phyloP scores from a whole-genome alignment of 768 basidiomycete species.

The Phylloporus sp. region DNA sequence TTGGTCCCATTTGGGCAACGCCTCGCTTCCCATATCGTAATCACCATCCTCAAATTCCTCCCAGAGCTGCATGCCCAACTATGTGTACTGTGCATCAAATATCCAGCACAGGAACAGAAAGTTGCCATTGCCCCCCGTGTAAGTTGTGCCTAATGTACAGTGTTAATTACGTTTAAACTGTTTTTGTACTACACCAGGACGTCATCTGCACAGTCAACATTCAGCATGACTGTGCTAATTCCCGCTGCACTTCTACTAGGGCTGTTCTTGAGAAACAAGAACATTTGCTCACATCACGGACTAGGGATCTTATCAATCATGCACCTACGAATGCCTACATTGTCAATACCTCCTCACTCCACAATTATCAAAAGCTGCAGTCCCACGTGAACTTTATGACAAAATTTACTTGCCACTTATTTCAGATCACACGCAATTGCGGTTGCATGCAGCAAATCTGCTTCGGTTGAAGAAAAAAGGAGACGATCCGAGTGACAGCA shows the following conservation, averaged over 20 bases:
- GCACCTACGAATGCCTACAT: background rate
- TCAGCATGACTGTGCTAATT: background rate
- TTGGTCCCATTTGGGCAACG: background rate
- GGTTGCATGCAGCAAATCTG: too few species aligned
- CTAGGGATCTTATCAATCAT: background rate
- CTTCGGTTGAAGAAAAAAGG: too few species aligned
- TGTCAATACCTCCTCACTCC: background rate
- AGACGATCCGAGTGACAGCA: too few species aligned
- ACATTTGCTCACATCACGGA: background rate
- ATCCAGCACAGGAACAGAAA: background rate
- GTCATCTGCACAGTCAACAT: background rate
- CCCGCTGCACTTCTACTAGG: background rate
- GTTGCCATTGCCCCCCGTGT: too few species aligned
- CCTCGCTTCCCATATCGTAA: background rate
- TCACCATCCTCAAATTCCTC: constrained; percentile 1
- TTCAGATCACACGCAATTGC: too few species aligned
- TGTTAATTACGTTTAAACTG: too few species aligned
- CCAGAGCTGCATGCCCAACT: background rate
- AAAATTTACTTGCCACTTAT: too few species aligned
- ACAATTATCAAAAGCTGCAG: background rate
- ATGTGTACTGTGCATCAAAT: background rate
- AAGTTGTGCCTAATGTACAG: too few species aligned
- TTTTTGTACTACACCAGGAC: background rate
- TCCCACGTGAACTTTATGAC: background rate
- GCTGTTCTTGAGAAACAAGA: background rate